phyloP scores from a whole-genome alignment of 2,329 filamentous ascomycete species.

The Colletotrichum noveboracense region DNA sequence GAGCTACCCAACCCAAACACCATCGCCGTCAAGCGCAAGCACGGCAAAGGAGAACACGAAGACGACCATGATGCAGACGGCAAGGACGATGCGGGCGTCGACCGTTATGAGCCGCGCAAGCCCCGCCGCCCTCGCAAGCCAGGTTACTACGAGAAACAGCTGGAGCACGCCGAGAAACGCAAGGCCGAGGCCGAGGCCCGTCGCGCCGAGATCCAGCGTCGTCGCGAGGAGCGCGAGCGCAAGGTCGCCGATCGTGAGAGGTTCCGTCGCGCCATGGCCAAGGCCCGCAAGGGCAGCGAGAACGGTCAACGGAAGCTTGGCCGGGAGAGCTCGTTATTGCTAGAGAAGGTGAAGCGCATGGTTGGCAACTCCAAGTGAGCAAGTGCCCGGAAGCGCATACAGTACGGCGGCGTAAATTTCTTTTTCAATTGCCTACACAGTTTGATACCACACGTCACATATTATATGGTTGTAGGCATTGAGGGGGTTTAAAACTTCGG shows the following conservation, averaged over 20 bases:
- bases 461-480: neutral
- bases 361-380: constrained; percentile 48
- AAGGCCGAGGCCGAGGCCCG: constrained; percentile 47
- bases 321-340: constrained; percentile 76
- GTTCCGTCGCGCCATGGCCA: constrained; percentile 72
- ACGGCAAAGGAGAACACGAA: neutral
- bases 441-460: constrained; percentile 12
- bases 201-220: constrained; percentile 45
- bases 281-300: constrained; percentile 69
- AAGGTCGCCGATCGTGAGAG: constrained; percentile 69
- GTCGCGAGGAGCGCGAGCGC: constrained; percentile 68
- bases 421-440: neutral
- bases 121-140: constrained; percentile 37
- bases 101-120: constrained; percentile 21
- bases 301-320: constrained; percentile 82
- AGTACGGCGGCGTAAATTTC: neutral
- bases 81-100: constrained; percentile 1
- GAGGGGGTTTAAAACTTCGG: neutral
- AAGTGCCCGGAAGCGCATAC: neutral
- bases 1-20: constrained; percentile 22
- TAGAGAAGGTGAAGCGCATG: constrained; percentile 80
- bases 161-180: constrained; percentile 49
- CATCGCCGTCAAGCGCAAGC: constrained; percentile 19
- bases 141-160: constrained; percentile 71
- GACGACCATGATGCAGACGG: neutral